Conservation (phyloP, 495 filamentous ascomycete genomes). For the Penicillium paradoxum region DNA sequence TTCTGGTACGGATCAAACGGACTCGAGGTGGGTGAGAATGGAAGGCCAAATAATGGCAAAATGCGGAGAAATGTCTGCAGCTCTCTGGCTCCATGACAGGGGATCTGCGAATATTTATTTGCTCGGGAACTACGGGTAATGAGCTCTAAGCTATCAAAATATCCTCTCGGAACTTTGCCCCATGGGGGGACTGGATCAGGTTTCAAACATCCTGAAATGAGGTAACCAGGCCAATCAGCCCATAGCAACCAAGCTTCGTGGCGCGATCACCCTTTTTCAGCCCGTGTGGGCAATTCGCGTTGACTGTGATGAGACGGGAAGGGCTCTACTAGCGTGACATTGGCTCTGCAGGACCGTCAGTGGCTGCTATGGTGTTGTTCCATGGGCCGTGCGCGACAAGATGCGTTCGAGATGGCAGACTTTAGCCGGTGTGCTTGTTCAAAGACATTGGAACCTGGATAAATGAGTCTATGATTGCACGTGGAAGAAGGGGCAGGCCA, state of each 20-base stretch:
- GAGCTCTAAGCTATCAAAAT: background rate
- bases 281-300: background rate
- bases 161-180: conserved; percentile 11
- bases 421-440: conserved; percentile 1
- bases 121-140: conserved; percentile 1
- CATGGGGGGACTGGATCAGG: conserved; percentile 8
- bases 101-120: conserved; percentile 16
- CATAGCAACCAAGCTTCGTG: conserved; percentile 7
- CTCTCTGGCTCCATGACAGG: background rate
- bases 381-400: background rate
- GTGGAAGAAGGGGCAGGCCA: background rate
- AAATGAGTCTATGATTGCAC: background rate
- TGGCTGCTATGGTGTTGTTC: background rate
- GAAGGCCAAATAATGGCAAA: background rate
- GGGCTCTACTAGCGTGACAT: conserved; percentile 1
- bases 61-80: background rate
- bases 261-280: background rate
- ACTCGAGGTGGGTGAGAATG: background rate
- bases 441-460: background rate
- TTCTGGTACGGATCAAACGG: background rate
- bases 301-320: conserved; percentile 3
- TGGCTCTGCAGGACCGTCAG: conserved; percentile 1
- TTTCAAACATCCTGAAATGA: background rate
- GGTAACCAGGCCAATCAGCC: background rate
- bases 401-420: background rate